These are phyloP conservation scores for Trichoderma gracile DNA, from an alignment of 2,329 filamentous ascomycete species.

Conservation along the genomic window DNA sequence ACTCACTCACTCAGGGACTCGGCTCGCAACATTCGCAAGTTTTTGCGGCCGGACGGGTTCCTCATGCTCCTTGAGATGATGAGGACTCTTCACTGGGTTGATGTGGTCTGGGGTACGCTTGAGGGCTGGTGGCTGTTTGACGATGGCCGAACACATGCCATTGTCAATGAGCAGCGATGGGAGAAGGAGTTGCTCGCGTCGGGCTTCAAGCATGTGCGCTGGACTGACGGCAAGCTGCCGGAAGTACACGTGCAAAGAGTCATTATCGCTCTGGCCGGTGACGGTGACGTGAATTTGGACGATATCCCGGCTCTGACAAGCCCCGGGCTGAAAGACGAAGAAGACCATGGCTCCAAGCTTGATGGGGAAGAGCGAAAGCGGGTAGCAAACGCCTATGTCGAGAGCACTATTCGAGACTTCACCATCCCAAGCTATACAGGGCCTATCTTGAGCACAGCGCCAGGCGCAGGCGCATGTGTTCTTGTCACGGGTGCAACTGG, in stretches of 20 bases:
- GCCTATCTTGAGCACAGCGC: not conserved
- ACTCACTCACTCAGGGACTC: constrained; percentile 28
- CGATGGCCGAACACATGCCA: constrained; percentile 26
- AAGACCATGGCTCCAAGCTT: too few relatives aligned
- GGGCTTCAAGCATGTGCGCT: constrained; percentile 30
- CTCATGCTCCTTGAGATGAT: constrained; percentile 30
- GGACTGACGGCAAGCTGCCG: constrained; percentile 27
- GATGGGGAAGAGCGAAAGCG: too few relatives aligned
- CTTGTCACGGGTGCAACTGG: not conserved
- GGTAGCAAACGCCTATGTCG: not conserved
- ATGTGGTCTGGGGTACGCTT: constrained; percentile 38
- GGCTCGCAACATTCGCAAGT: constrained; percentile 29
- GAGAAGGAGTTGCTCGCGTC: constrained; percentile 23
- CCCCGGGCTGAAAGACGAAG: too few relatives aligned
- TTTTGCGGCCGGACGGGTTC: constrained; percentile 27
- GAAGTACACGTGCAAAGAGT: constrained; percentile 15
- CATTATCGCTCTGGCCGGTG: not conserved
- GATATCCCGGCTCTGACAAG: not conserved
- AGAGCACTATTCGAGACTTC: not conserved
- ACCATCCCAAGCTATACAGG: not conserved
- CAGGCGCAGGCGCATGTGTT: not conserved
- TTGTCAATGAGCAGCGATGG: constrained; percentile 25
- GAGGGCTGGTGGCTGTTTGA: constrained; percentile 42
- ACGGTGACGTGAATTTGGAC: not conserved
- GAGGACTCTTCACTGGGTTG: constrained; percentile 31